Evolutionary conservation across 306 rosid genomes (phyloP), one percentile per base, ranked within the genome.

Genomic region (Astragalus membranaceus): DNA sequence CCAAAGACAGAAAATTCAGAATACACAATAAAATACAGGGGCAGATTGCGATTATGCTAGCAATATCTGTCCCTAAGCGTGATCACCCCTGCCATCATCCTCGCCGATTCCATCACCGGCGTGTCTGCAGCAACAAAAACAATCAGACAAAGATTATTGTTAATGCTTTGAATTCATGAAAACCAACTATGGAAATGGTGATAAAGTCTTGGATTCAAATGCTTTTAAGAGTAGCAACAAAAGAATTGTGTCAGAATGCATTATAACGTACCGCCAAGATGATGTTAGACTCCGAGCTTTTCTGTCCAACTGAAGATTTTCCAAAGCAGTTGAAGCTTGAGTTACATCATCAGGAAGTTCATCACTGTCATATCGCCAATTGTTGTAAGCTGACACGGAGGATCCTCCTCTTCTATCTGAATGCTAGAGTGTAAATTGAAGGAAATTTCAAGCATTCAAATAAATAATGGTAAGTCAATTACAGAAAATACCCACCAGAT

Each of bases 381-480:
- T 95, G 89, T 95, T 83, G 64, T 91, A 88, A 60, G 88, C 76
- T 60, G 97, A 85, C 81, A 71, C 60, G 41, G 97, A 95, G 32
- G 97, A 82, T 52, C 99, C 97, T 75, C 91, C 97, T 85, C 97
- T 91, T 68, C 99, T 85, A 85, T 95, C 97, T 95, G 83, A 81
- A 86, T 53, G 81, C 74, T 62, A 75, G 55, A 78, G 58, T 79
- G 74, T 83, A 82, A 91, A 87, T 61, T 53, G 75, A 48, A 73
- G 68, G 56, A 41, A 72, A 70, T 68, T 63, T 74, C 73, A 67
- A 76, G 75, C 63, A 80, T 12, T 26, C 70, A 76, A 58, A 65
- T 52, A 67, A 60, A 32, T 49, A 43, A 70, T 71, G 42, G 36
- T 14, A 33, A 77, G 39, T 49, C 11, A 73, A 74, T 70, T 16